A percentile compares a stretch with the other conserved stretches of the same genome.
Conservation (phyloP, 352 stramenopile species). For the Phytophthora chlamydospora region DNA sequence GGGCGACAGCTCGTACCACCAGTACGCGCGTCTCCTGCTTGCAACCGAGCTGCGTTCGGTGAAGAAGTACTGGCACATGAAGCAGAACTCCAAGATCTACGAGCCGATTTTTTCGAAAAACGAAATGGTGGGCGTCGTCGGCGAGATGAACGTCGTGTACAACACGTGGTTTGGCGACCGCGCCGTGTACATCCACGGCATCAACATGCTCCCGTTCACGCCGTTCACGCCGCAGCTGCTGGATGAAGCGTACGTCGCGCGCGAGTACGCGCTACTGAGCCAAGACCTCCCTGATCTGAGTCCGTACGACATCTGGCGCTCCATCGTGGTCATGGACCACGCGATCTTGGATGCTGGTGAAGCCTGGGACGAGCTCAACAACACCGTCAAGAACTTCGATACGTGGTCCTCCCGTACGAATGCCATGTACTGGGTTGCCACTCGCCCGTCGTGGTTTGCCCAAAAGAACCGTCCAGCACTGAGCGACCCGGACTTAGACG, state of each 20-base stretch:
- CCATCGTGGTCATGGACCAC: constrained; percentile 72
- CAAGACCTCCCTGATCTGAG: constrained; percentile 47
- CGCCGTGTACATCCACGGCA: constrained; percentile 80
- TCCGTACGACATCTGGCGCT: constrained; percentile 73
- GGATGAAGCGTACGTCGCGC: constrained; percentile 58
- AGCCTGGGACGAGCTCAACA: constrained; percentile 70
- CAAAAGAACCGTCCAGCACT: constrained; percentile 45
- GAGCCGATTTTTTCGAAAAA: constrained; percentile 77
- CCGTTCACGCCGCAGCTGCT: constrained; percentile 70
- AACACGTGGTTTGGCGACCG: constrained; percentile 86
- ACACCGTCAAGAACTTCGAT: constrained; percentile 59
- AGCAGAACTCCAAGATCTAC: constrained; percentile 72
- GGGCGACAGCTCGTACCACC: constrained; percentile 53
- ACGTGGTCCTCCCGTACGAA: constrained; percentile 81
- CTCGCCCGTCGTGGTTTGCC: constrained; percentile 69
- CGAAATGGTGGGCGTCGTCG: constrained; percentile 81
- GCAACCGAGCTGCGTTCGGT: constrained; percentile 92
- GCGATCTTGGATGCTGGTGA: constrained; percentile 63
- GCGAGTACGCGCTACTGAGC: constrained; percentile 60
- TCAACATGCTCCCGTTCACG: constrained; percentile 88
- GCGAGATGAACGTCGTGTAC: constrained; percentile 80
- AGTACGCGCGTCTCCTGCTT: constrained; percentile 92
- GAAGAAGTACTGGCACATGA: constrained; percentile 98
- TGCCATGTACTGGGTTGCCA: constrained; percentile 77
- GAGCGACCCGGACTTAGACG: constrained; percentile 36